Base-by-base conservation (phyloP, 768 basidiomycete species). In the Candolleomyces eurysporus region DNA sequence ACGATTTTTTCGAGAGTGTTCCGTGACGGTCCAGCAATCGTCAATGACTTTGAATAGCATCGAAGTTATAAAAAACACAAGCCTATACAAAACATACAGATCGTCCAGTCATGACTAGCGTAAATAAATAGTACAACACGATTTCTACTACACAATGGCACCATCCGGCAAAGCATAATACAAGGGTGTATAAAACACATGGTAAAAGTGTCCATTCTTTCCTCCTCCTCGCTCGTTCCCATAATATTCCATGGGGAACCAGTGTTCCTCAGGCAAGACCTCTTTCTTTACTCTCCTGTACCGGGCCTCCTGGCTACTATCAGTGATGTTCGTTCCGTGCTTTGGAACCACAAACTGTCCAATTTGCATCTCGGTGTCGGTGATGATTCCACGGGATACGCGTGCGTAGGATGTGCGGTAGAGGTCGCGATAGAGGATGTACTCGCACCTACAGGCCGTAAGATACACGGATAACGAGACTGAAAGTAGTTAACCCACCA, bases 351-450 rank as follows among this genome's bases (percentile, higher is more conserved):
- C 81, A 68, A 94, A 96, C 71, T 91, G 92, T 11, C 87, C 93
- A 42, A 96, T 85, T 73, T 94, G 94, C 56, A 94, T 80, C 68
- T 96, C 93, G 1, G 94, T 96, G 68, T 96, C 94, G 26, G 92
- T 94, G 64, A 96, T 89, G 39, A 86, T 86, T 22, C 91, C 87
- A 19, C 92, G 83, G 11, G 92, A 91, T 17, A 96, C 73, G 17
- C 94, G 83, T 0, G 89, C 93, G 69, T 92, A 96, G n/a, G 87
- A 77, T 3, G 90, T 91, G 17, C 90, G 81, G 69, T 91, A 88
- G 26, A 93, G 67, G 2, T 89, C 91, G 11, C 93, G 84, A 70
- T 92, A 96, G 26, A 92, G 75, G 54, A 96, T 92, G 68, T 96
- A 96, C 78, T 96, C 91, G 75, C 94, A 96, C 91, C 91, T 89